phyloP scores from a whole-genome alignment of 2,329 filamentous ascomycete species.

The Zarea fungicola region DNA sequence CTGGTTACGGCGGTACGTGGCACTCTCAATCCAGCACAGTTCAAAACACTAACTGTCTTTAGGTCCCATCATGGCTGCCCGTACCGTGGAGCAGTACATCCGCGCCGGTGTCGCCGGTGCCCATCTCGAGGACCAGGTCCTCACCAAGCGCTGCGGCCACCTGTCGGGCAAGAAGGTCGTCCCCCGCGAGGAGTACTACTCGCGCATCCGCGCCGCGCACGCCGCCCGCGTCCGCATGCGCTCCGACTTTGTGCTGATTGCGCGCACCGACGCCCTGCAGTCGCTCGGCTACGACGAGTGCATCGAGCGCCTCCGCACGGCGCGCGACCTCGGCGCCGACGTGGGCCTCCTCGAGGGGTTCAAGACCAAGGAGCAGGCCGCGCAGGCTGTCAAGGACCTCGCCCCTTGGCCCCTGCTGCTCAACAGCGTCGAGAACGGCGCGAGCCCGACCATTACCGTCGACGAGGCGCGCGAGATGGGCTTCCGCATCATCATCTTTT shows the following conservation, averaged over 20 bases:
- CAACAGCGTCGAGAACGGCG: conserved; percentile 54
- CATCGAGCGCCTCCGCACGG: conserved; percentile 43
- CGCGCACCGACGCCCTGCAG: conserved; percentile 57
- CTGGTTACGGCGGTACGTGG: conserved; percentile 46
- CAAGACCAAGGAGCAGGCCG: conserved; percentile 44
- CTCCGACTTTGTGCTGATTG: conserved; percentile 59
- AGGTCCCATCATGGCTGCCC: conserved; percentile 46
- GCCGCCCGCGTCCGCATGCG: conserved; percentile 42
- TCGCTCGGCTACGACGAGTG: conserved; percentile 53
- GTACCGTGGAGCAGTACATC: conserved; percentile 48
- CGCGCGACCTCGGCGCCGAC: conserved; percentile 52
- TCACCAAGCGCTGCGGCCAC: conserved; percentile 61
- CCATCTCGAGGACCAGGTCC: conserved; percentile 61
- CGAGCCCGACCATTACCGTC: conserved; percentile 48
- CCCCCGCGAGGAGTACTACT: conserved; percentile 41
- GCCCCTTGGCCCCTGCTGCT: conserved; percentile 47
- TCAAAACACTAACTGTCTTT: not conserved
- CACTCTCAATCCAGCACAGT: not conserved
- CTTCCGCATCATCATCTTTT: conserved; percentile 55
- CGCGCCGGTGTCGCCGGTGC: conserved; percentile 52
- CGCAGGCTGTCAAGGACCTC: conserved; percentile 40
- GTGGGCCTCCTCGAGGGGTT: conserved; percentile 57
- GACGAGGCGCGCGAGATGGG: conserved; percentile 50
- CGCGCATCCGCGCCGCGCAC: conserved; percentile 52
- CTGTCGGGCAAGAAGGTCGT: conserved; percentile 58